A percentile compares a stretch with the other conserved stretches of the same genome.
Evolutionary conservation across 257 asterid genomes (phyloP).

Genomic region (Nicotiana sylvestris): DNA sequence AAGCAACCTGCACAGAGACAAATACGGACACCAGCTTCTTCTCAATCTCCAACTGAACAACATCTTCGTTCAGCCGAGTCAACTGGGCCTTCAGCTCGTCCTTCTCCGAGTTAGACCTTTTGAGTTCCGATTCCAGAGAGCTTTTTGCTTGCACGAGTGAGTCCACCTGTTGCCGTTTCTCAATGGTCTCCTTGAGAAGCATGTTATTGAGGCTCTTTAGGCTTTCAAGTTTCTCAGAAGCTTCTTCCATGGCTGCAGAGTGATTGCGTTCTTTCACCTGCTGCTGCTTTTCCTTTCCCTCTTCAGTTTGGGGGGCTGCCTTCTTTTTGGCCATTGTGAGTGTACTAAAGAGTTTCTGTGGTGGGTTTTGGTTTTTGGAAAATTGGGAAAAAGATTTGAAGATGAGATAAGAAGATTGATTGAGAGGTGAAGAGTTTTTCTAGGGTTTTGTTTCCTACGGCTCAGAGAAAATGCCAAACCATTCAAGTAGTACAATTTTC

Average conservation of each 20-base stretch:
- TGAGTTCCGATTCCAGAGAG: conserved; percentile 44
- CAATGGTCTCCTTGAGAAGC: conserved; percentile 60
- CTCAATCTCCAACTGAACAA: conserved; percentile 48
- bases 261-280: conserved; percentile 1
- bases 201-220: conserved; percentile 58
- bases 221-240: conserved; percentile 40
- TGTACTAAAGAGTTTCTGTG: not conserved
- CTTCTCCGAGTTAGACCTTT: conserved; percentile 46
- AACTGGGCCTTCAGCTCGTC: conserved; percentile 39
- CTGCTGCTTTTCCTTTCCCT: conserved; percentile 14
- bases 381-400: not conserved
- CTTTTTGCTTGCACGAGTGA: conserved; percentile 40
- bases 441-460: not conserved
- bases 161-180: conserved; percentile 65
- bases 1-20: conserved; percentile 38
- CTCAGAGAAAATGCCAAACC: too few relatives aligned
- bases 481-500: too few relatives aligned
- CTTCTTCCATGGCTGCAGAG: conserved; percentile 34
- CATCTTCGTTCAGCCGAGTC: conserved; percentile 37
- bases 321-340: conserved; percentile 55
- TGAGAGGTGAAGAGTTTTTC: conserved; percentile 7
- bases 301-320: conserved; percentile 19
- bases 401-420: conserved; percentile 11
- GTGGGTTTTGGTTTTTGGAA: not conserved
- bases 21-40: conserved; percentile 46